Conservation (phyloP, 208 protist genomes). For the Trypanosoma lewisi region DNA sequence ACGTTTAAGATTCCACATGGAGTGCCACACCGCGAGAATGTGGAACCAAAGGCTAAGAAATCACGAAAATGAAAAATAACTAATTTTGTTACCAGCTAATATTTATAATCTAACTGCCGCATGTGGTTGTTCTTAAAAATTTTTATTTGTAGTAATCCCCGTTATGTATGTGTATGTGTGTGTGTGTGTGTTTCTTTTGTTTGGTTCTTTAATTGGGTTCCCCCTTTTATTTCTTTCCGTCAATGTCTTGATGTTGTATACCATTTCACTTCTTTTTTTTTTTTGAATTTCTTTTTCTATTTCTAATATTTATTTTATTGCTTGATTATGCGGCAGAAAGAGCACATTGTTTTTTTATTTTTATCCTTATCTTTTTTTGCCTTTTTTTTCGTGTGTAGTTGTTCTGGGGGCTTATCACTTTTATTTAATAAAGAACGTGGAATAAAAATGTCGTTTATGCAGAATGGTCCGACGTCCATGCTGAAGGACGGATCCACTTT, state of each 20-base stretch:
- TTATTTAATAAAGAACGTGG: too few relatives aligned
- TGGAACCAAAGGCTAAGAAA: conserved; percentile 17
- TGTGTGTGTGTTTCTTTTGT: neutral
- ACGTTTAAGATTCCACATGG: conserved; percentile 42
- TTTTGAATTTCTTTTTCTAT: conserved; percentile 13
- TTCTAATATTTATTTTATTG: neutral
- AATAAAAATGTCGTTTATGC: conserved; percentile 92
- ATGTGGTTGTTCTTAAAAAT: neutral
- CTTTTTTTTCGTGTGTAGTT: conserved; percentile 14
- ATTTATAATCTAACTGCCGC: conserved; percentile 2
- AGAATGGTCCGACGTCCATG: conserved; percentile 83
- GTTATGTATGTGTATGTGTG: too few relatives aligned
- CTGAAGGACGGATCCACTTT: conserved; percentile 90
- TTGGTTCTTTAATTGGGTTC: conserved; percentile 2
- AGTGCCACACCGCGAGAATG: neutral
- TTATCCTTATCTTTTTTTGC: conserved; percentile 7
- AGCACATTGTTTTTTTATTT: conserved; percentile 13
- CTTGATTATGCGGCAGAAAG: too few relatives aligned
- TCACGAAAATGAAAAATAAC: conserved; percentile 10
- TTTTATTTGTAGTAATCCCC: neutral
- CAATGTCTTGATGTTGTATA: neutral
- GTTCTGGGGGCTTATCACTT: too few relatives aligned
- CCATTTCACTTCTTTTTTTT: conserved; percentile 10
- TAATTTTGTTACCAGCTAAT: conserved; percentile 5
- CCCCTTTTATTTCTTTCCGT: too few relatives aligned